Evolutionary conservation across 2,329 filamentous ascomycete genomes (phyloP).

Genomic region (Aspergillus caelatus): DNA sequence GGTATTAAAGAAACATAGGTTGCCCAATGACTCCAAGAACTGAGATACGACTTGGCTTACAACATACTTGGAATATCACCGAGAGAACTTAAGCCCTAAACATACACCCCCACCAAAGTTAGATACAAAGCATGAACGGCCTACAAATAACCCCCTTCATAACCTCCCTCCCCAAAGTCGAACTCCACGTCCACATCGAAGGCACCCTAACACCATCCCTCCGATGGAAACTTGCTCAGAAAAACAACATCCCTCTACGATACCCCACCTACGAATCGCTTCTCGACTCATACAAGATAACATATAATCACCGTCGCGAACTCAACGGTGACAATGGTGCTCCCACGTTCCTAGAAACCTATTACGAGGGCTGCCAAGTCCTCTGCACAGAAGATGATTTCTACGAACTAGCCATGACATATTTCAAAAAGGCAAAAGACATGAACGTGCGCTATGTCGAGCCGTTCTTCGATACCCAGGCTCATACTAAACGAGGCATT

Average conservation of each 20-base stretch:
- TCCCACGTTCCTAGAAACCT: not conserved
- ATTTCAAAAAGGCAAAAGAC: not conserved
- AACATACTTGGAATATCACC: not conserved
- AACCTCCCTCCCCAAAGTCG: not conserved
- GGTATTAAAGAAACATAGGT: not conserved
- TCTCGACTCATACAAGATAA: not conserved
- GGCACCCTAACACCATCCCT: not conserved
- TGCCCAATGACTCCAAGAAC: not conserved
- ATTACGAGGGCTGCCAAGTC: not conserved
- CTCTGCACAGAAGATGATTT: not conserved
- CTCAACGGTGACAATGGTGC: not conserved
- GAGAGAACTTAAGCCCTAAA: not conserved
- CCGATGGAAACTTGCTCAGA: not conserved
- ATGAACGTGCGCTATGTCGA: not conserved
- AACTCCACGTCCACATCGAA: not conserved
- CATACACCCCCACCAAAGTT: not conserved
- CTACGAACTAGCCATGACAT: not conserved
- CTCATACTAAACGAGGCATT: not conserved
- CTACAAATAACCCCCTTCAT: not conserved
- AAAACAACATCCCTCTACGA: not conserved
- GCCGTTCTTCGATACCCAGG: not conserved
- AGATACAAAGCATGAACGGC: not conserved
- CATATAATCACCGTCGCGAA: not conserved
- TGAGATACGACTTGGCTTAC: not conserved
- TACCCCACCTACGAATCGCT: not conserved